Evolutionary conservation across 208 protist genomes (phyloP), one percentile per base, ranked within the genome.

Genomic region (Lotmaria passim): DNA sequence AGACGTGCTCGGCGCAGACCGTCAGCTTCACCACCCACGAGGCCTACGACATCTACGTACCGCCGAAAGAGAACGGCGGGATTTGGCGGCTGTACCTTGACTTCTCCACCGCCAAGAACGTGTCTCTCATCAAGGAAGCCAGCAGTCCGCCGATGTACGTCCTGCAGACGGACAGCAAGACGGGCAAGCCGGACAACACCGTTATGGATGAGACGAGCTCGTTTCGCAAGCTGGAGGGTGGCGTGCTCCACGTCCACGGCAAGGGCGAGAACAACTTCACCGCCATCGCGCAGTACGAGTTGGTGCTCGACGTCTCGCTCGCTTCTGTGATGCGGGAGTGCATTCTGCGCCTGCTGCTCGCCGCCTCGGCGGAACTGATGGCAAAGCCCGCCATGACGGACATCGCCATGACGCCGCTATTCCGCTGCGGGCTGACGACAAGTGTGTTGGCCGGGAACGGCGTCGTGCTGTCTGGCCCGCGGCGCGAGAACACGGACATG

Each of bases 31-130:
- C 78, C 19, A 93, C 87, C 2, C 81, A 78, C 34, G 81, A 95
- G 75, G 81, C 83, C n/a, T 93, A 86, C 60, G 86, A 93, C 74
- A 83, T 95, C 24, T 84, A 84, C 44, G 81, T 87, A 1, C 51
- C 74, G 17, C 26, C 72, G 23, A 64, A 68, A 51, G 74, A 74
- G 7, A 58, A 69, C 10, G 67, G 33, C 1, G 43, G 48, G 17
- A 70, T 75, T 64, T 96, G 87, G 84, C 83, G 83, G 30, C 75
- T 91, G 31, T 33, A 69, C 31, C 63, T 90, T 26, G 88, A 96
- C 74, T 89, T 87, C 67, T 73, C 56, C 46, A 73, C 74, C 23
- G 91, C 91, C 6, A 81, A 68, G 28, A 83, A 61, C 26, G 83
- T 94, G 15, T 63, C 72, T 1, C 70, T 96, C 17, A 53, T 75